Percentiles rank a stretch among this genome's conserved stretches.
Evolutionary conservation across 306 rosid genomes (phyloP).

Genomic region (Prinsepia uniflora): DNA sequence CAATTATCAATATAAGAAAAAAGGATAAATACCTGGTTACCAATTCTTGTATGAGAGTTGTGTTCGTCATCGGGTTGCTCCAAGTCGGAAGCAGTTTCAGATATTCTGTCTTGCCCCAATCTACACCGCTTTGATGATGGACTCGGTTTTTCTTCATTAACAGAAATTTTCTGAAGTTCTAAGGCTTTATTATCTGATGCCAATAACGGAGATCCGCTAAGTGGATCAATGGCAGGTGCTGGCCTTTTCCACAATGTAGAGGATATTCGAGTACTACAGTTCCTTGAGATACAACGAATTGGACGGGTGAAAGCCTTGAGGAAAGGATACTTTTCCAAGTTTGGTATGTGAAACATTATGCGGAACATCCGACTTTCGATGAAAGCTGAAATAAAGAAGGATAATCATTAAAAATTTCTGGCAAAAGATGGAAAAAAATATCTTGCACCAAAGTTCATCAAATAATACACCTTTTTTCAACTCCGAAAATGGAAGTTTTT

Average conservation of each 20-base stretch:
- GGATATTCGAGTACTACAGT: constrained; percentile 57
- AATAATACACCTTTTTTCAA: not conserved
- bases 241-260: constrained; percentile 62
- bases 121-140: constrained; percentile 55
- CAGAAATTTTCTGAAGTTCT: constrained; percentile 41
- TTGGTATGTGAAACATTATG: constrained; percentile 58
- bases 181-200: constrained; percentile 40
- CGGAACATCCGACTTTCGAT: constrained; percentile 75
- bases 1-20: not conserved
- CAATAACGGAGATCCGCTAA: constrained; percentile 41
- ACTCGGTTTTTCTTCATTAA: constrained; percentile 44
- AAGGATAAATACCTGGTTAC: constrained; percentile 48
- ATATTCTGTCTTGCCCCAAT: constrained; percentile 60
- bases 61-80: constrained; percentile 62
- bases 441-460: constrained; percentile 1
- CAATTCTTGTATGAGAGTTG: constrained; percentile 54
- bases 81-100: constrained; percentile 35
- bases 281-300: constrained; percentile 81
- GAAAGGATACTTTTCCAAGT: constrained; percentile 59
- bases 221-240: constrained; percentile 37
- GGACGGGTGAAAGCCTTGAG: constrained; percentile 61
- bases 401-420: constrained; percentile 28
- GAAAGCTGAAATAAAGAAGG: constrained; percentile 66
- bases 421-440: constrained; percentile 19
- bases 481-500: not conserved